phyloP scores from a whole-genome alignment of 345 rosid genomes.

The Theobroma cacao region DNA sequence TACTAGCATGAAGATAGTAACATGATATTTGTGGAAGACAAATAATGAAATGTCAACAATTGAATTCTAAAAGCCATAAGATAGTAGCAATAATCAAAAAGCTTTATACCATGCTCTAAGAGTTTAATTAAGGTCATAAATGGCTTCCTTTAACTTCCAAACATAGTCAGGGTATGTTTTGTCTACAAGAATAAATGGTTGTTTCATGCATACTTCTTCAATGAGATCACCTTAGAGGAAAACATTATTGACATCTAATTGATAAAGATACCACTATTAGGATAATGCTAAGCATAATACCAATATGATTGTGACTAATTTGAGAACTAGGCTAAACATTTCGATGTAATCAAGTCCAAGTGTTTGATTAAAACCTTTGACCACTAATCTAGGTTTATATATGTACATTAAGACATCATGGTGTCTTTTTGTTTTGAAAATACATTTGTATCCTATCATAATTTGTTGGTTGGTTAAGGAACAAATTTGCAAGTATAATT shows the following conservation, averaged over 20 bases:
- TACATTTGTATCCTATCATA: not conserved
- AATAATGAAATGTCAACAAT: not conserved
- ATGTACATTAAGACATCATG: not conserved
- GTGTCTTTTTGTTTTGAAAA: not conserved
- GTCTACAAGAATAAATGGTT: too few species aligned
- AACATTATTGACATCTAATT: not conserved
- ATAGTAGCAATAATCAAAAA: too few species aligned
- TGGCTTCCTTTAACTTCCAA: too few species aligned
- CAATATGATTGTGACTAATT: not conserved
- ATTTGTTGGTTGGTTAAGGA: not conserved
- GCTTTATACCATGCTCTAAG: too few species aligned
- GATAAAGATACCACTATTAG: not conserved
- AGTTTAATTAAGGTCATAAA: too few species aligned
- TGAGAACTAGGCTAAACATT: not conserved
- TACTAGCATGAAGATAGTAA: not conserved
- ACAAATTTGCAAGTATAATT: not conserved
- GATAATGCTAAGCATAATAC: not conserved
- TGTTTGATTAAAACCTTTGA: not conserved
- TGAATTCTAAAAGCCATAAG: too few species aligned
- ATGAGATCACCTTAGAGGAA: too few species aligned
- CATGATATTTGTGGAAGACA: not conserved
- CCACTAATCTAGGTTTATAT: not conserved
- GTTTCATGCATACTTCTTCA: too few species aligned
- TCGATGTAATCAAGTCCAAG: not conserved
- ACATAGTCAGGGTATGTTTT: too few species aligned